Percentiles rank a stretch among this genome's conserved stretches.
phyloP scores from a whole-genome alignment of 2,329 filamentous ascomycete genomes.

The Ilyonectria sp. region DNA sequence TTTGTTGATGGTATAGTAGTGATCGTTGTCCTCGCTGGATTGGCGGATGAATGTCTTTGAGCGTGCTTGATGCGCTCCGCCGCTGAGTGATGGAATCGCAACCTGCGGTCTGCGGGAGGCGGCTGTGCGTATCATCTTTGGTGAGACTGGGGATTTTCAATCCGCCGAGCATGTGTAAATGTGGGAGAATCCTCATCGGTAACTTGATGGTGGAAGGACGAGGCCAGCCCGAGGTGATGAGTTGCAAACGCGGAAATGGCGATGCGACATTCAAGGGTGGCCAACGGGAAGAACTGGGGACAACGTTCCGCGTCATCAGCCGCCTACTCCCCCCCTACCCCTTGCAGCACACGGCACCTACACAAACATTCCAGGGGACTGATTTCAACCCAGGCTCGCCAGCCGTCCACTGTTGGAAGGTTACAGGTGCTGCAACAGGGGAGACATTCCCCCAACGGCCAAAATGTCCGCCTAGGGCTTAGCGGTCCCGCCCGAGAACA shows the following conservation, averaged over 20 bases:
- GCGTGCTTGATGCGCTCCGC: slow-evolving; percentile 19
- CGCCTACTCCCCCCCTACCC: slow-evolving; percentile 33
- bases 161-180: slow-evolving; percentile 6
- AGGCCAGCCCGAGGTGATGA: neutral
- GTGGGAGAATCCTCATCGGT: neutral
- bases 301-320: slow-evolving; percentile 13
- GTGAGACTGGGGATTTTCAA: slow-evolving; percentile 13
- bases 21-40: slow-evolving; percentile 37
- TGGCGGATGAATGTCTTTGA: slow-evolving; percentile 46
- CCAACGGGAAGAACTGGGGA: slow-evolving; percentile 15
- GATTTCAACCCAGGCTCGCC: neutral
- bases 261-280: slow-evolving; percentile 10
- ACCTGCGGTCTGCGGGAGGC: slow-evolving; percentile 16
- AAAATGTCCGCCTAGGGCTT: slow-evolving; percentile 22
- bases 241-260: slow-evolving; percentile 17
- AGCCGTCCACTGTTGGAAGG: slow-evolving; percentile 22
- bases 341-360: slow-evolving; percentile 35
- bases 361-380: neutral
- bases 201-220: neutral
- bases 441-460: slow-evolving; percentile 23
- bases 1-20: slow-evolving; percentile 50
- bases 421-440: slow-evolving; percentile 33
- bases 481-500: slow-evolving; percentile 33
- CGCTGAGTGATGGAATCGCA: slow-evolving; percentile 2
- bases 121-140: slow-evolving; percentile 39